Evolutionary conservation across 164 flowering plant species (phyloP), one percentile per base, ranked within the genome.

Genomic region (Stephania cephalantha): DNA sequence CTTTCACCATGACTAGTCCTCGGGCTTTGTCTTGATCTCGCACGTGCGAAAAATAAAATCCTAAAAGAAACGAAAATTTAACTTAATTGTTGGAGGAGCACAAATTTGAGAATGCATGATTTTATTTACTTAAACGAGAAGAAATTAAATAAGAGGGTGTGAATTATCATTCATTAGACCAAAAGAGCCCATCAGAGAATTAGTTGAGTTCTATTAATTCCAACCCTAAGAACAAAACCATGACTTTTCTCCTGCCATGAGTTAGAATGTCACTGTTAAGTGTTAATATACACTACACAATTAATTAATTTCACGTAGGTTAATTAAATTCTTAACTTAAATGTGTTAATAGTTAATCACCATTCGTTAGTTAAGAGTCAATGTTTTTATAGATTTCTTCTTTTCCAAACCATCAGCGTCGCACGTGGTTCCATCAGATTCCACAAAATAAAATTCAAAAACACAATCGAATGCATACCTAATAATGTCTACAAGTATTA

Each of bases 141-240:
- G 75, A 61, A 65, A 25, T 25, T 25, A 25, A 69, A 69, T 9
- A 20, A 58, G 42, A 15, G 46, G 74, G 58, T 58, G 68, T 72
- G 75, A 22, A 52, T 63, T 44, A 73, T 73, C 69, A 73, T 73
- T 73, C 75, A n/a, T 45, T 12, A 73, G 65, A 44, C 75, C 3
- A 64, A 73, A 73, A 45, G 46, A 17, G 29, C 68, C 48, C 68
- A 31, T 73, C 48, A 35, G 5, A 20, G 1, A 73, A 9, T 15
- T 44, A 12, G 17, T 73, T 35, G 20, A 35, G 35, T 65, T 65
- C 9, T n/a, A 58, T 58, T 58, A 58, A 58, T n/a, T n/a, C 64
- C 64, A 15, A 35, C 42, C 5, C 1, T 15, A 15, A 17, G 20
- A 58, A 58, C n/a, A 58, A 58, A 2, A 58, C 15, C 64, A 58